phyloP scores from a whole-genome alignment of 1,284 basidiomycete genomes.

The Rhodofomes roseus region DNA sequence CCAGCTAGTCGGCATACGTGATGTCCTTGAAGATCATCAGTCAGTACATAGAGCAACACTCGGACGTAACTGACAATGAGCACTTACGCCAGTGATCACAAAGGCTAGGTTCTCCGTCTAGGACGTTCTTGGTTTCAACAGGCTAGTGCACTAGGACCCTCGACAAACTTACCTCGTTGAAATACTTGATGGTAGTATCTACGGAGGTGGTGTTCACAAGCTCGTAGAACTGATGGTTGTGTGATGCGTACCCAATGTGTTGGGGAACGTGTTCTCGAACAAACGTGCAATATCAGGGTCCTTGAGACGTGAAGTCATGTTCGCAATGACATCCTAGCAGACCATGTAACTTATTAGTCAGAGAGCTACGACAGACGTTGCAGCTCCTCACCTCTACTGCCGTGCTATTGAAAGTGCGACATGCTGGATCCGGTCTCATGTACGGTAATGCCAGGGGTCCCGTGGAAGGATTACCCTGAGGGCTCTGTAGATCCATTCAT shows the following conservation, averaged over 20 bases:
- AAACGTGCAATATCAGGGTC: constrained; percentile 71
- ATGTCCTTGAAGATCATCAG: constrained; percentile 49
- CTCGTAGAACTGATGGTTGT: neutral
- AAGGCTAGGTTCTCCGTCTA: constrained; percentile 70
- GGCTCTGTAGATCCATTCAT: constrained; percentile 31
- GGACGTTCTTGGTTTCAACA: neutral
- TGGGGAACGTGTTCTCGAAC: constrained; percentile 77
- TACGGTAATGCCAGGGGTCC: constrained; percentile 64
- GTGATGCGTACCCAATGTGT: constrained; percentile 56
- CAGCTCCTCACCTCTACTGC: constrained; percentile 56
- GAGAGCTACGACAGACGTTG: neutral
- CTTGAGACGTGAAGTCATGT: constrained; percentile 66
- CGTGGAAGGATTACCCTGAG: constrained; percentile 54
- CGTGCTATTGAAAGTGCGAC: constrained; percentile 70
- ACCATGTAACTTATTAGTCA: neutral
- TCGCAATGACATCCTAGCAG: constrained; percentile 51
- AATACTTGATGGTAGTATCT: constrained; percentile 78
- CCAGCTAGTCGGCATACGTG: constrained; percentile 35
- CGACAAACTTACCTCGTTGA: constrained; percentile 41
- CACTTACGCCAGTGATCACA: constrained; percentile 66
- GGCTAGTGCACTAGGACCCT: neutral
- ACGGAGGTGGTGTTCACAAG: neutral
- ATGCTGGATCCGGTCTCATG: constrained; percentile 64
- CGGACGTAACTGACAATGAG: neutral
- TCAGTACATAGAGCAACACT: neutral